Evolutionary conservation across 1,284 basidiomycete species (phyloP), one percentile per base, ranked within the genome.

Genomic region (Bondarzewia mesenterica): DNA sequence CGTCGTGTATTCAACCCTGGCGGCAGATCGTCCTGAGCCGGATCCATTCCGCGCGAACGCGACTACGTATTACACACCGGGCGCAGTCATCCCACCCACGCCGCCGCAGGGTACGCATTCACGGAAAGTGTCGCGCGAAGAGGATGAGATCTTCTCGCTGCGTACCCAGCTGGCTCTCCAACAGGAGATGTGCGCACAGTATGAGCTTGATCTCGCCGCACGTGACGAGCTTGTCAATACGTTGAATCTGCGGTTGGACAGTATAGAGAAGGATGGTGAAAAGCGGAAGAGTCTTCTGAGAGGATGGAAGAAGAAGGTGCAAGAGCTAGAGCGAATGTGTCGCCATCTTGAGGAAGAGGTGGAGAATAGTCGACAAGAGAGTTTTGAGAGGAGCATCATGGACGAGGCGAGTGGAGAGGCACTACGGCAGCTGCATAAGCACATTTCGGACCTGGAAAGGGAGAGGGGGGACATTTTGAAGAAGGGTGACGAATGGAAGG

Each of bases 381-480:
- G 75, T 57, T 65, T 80, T 64, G 85, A 86, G 57, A 69, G 85
- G 36, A 86, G 82, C 52, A 63, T 87, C 36, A 85, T 87, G 79
- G 86, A 89, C 56, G 85, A 84, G 55, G 85, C 85, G 1, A 85
- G 81, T 50, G 73, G 80, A 1, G 78, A 82, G 57, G 85, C 84
- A 1, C 57, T 89, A 51, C 68, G 77, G 23, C 76, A 77, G 67
- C 67, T 89, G 27, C 85, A 89, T 57, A 63, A 71, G 20, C 79
- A 77, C 50, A 83, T 86, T 51, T 72, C 71, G 5, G 69, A 67
- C 22, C 65, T 85, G 26, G 81, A 86, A 59, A 67, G 70, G 29
- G 85, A 85, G 68, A 78, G 75, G 63, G 59, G 54, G 1, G 77
- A 77, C 3, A 67, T 69, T 58, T 62, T 63, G 47, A 69, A 65